Percentiles rank a stretch among this genome's conserved stretches.
These are phyloP conservation scores for Penicillium taxi DNA, from an alignment of 495 filamentous ascomycete species.

Conservation along the genomic window DNA sequence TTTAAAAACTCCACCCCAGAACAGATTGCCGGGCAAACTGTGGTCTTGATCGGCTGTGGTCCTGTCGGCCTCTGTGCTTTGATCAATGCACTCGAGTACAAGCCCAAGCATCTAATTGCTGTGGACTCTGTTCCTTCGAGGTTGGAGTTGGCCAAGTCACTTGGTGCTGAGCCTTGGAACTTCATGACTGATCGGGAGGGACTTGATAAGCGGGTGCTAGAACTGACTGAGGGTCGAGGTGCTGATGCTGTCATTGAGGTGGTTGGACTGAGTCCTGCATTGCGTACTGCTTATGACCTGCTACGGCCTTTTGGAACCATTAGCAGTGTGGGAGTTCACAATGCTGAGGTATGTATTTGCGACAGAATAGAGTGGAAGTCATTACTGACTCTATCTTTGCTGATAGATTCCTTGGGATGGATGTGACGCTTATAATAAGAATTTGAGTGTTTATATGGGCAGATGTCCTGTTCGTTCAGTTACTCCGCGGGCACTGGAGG, in stretches of 20 bases:
- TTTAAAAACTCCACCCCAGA: slow-evolving; percentile 58
- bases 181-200: slow-evolving; percentile 62
- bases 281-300: slow-evolving; percentile 77
- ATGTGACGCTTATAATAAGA: slow-evolving; percentile 80
- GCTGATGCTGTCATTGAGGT: slow-evolving; percentile 91
- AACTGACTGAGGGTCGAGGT: slow-evolving; percentile 73
- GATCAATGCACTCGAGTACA: slow-evolving; percentile 71
- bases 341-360: slow-evolving; percentile 66
- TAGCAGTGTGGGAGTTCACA: slow-evolving; percentile 87
- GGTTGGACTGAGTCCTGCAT: slow-evolving; percentile 75
- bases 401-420: slow-evolving; percentile 75
- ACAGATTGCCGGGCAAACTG: slow-evolving; percentile 60
- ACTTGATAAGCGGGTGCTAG: slow-evolving; percentile 61
- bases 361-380: background rate
- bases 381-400: background rate
- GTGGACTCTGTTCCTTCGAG: slow-evolving; percentile 76
- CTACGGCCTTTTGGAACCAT: slow-evolving; percentile 83
- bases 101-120: slow-evolving; percentile 74
- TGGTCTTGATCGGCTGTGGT: slow-evolving; percentile 82
- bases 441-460: slow-evolving; percentile 85
- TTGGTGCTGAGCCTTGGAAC: slow-evolving; percentile 85
- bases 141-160: slow-evolving; percentile 62
- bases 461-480: slow-evolving; percentile 86
- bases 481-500: slow-evolving; percentile 66
- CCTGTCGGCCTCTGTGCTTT: slow-evolving; percentile 84